Conservation (phyloP, 2,329 filamentous ascomycete genomes). For the Colletotrichum horii region DNA sequence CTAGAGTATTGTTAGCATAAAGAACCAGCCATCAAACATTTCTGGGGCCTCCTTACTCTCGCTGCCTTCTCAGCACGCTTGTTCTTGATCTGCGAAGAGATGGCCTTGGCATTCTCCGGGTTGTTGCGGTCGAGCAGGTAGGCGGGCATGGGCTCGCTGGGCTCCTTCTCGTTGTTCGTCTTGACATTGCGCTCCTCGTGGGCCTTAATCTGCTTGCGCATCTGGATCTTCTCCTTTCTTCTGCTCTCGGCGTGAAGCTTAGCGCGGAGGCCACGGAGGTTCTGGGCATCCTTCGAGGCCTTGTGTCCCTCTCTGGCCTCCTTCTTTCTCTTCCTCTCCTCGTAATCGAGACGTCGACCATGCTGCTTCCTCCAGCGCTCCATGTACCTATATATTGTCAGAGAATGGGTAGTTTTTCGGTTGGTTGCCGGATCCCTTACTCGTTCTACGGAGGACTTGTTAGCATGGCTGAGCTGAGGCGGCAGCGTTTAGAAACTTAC, state of each 20-base stretch:
- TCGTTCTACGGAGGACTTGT: constrained; percentile 44
- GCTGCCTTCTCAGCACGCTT: constrained; percentile 94
- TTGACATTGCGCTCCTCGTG: constrained; percentile 98
- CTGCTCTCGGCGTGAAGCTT: constrained; percentile 95
- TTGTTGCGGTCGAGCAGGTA: constrained; percentile 89
- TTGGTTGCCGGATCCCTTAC: constrained; percentile 35
- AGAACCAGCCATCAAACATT: background rate
- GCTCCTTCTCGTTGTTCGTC: constrained; percentile 79
- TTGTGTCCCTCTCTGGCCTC: constrained; percentile 89
- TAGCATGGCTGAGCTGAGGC: background rate
- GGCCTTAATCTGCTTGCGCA: constrained; percentile 92
- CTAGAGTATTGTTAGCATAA: constrained; percentile 36
- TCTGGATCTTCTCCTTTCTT: constrained; percentile 97
- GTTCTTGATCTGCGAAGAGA: constrained; percentile 90
- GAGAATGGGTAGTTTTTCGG: background rate
- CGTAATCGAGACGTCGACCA: constrained; percentile 72
- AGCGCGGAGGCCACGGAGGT: constrained; percentile 86
- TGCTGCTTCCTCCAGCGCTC: constrained; percentile 62
- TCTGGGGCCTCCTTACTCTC: constrained; percentile 32
- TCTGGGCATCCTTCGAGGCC: constrained; percentile 88
- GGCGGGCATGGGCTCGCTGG: constrained; percentile 81
- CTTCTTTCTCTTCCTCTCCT: constrained; percentile 88
- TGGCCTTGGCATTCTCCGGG: constrained; percentile 67
- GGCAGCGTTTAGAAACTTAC: background rate
- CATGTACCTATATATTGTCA: background rate